A percentile compares a stretch with the other conserved stretches of the same genome.
Evolutionary conservation across 306 rosid genomes (phyloP).

Genomic region (Cicer cuneatum): DNA sequence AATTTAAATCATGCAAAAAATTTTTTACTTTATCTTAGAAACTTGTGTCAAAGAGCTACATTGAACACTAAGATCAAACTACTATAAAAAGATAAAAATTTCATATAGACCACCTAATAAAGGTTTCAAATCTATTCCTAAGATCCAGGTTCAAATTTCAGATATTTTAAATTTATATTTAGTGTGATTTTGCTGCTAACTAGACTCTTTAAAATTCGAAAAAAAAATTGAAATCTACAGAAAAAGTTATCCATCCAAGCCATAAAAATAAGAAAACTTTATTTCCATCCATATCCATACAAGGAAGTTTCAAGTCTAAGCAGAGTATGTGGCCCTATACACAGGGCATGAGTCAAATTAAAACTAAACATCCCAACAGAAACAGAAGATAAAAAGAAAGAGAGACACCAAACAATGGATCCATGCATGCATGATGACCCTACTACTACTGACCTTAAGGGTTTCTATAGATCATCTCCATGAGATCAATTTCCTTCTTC

Average conservation of each 20-base stretch:
- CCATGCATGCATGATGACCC: too few relatives aligned
- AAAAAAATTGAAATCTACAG: not conserved
- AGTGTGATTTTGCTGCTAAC: too few relatives aligned
- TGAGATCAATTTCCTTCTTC: conserved; percentile 41
- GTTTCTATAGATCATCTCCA: conserved; percentile 35
- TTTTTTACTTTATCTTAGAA: too few relatives aligned
- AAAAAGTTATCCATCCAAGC: not conserved
- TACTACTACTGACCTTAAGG: not conserved
- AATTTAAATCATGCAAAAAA: not conserved
- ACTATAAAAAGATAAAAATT: not conserved
- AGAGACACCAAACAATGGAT: not conserved
- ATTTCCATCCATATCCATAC: not conserved
- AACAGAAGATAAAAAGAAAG: not conserved
- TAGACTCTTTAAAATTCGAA: too few relatives aligned
- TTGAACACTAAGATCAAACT: too few relatives aligned
- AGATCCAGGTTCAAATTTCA: too few relatives aligned
- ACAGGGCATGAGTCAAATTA: not conserved
- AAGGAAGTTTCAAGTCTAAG: not conserved
- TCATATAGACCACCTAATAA: not conserved
- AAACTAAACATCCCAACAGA: not conserved
- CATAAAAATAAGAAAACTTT: not conserved
- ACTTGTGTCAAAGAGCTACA: too few relatives aligned
- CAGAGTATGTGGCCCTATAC: not conserved
- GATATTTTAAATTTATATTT: too few relatives aligned
- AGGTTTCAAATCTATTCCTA: not conserved